Evolutionary conservation across 331 rosid genomes (phyloP).

Genomic region (Erythrophleum ivorense): DNA sequence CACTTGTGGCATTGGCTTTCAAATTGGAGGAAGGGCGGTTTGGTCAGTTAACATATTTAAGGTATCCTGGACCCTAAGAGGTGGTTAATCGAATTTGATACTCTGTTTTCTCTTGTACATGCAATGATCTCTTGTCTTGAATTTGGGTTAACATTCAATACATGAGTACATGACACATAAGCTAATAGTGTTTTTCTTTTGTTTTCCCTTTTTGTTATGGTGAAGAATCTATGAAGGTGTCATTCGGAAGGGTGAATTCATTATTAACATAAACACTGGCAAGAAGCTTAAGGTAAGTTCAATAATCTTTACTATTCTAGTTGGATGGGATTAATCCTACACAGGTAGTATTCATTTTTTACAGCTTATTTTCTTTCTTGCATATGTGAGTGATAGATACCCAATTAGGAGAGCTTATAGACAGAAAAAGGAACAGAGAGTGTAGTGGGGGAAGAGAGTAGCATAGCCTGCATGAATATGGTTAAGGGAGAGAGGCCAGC

Average conservation of each 20-base stretch:
- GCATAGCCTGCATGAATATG: not conserved
- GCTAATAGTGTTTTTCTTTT: constrained; percentile 7
- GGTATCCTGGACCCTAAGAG: constrained; percentile 53
- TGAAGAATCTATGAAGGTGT: constrained; percentile 93
- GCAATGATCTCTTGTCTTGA: constrained; percentile 27
- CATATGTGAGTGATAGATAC: not conserved
- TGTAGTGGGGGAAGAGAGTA: not conserved
- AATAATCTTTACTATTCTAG: constrained; percentile 28
- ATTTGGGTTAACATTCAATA: constrained; percentile 23
- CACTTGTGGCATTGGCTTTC: constrained; percentile 97
- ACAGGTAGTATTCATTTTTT: not conserved
- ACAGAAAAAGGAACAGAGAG: not conserved
- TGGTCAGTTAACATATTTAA: constrained; percentile 93
- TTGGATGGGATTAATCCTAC: constrained; percentile 21
- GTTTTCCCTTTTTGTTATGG: constrained; percentile 4
- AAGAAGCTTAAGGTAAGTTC: constrained; percentile 82
- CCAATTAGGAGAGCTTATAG: not conserved
- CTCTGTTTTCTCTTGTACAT: not conserved
- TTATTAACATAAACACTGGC: constrained; percentile 86
- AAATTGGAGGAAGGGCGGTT: constrained; percentile 96
- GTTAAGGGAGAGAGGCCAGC: not conserved
- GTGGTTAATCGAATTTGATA: constrained; percentile 29
- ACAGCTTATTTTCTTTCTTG: constrained; percentile 8
- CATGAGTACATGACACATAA: constrained; percentile 18
- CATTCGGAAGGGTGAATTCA: constrained; percentile 92